Conservation (phyloP, 768 basidiomycete genomes). For the Suillus sp. region DNA sequence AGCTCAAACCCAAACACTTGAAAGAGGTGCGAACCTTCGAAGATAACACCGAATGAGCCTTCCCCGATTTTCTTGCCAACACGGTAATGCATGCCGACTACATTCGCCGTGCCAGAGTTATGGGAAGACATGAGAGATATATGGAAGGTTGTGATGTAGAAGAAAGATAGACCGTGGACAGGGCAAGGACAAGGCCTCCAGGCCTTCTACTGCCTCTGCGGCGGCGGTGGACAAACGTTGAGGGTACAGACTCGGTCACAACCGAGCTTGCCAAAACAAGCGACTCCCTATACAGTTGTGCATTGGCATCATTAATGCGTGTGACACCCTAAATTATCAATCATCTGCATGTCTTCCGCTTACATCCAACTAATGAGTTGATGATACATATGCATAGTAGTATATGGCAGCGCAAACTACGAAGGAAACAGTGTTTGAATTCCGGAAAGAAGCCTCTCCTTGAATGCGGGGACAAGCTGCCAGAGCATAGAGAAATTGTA, state of each 20-base stretch:
- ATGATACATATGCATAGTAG: not conserved
- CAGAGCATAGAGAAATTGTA: not conserved
- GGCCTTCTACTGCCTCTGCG: constrained; percentile 32
- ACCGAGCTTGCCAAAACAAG: constrained; percentile 26
- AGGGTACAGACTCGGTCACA: constrained; percentile 26
- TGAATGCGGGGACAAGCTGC: not conserved
- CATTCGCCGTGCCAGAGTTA: constrained; percentile 64
- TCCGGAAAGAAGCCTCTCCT: constrained; percentile 1
- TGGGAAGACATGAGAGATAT: constrained; percentile 52
- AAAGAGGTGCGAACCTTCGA: constrained; percentile 59
- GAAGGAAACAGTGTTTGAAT: not conserved
- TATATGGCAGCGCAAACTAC: not conserved
- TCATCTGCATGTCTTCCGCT: not conserved
- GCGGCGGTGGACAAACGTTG: constrained; percentile 33
- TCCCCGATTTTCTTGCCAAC: constrained; percentile 99
- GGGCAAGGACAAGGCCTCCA: constrained; percentile 18
- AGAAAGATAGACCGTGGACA: constrained; percentile 16
- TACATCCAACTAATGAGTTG: not conserved
- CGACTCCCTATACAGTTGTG: constrained; percentile 4
- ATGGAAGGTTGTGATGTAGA: constrained; percentile 22
- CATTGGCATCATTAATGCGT: not conserved
- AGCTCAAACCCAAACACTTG: not conserved
- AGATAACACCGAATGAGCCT: constrained; percentile 97
- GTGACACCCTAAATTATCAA: not conserved
- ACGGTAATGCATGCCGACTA: constrained; percentile 96